phyloP scores from a whole-genome alignment of 2,329 filamentous ascomycete genomes.

The Claviceps maximensis region DNA sequence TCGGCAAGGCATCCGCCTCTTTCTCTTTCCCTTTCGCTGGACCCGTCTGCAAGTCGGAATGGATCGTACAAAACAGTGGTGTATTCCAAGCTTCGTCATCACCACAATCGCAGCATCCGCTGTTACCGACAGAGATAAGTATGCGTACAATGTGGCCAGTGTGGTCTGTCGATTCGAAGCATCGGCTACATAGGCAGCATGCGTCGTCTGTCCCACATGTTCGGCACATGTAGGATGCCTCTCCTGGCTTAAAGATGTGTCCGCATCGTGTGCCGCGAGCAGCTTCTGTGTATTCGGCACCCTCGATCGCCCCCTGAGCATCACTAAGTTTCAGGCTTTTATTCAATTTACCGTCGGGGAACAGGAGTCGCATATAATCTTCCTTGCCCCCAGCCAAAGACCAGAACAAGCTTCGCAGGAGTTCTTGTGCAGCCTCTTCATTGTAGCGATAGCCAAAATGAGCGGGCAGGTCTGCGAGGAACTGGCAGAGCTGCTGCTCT shows the following conservation, averaged over 20 bases:
- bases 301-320: slow-evolving; percentile 84
- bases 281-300: slow-evolving; percentile 85
- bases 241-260: slow-evolving; percentile 90
- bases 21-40: slow-evolving; percentile 48
- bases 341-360: slow-evolving; percentile 58
- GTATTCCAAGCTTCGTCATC: slow-evolving; percentile 88
- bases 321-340: slow-evolving; percentile 64
- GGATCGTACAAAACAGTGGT: slow-evolving; percentile 85
- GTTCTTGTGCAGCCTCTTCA: slow-evolving; percentile 53
- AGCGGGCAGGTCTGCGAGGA: slow-evolving; percentile 65
- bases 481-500: slow-evolving; percentile 73
- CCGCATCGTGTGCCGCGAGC: slow-evolving; percentile 89
- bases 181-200: slow-evolving; percentile 84
- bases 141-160: slow-evolving; percentile 86
- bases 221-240: slow-evolving; percentile 87
- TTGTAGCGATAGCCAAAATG: slow-evolving; percentile 65
- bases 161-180: slow-evolving; percentile 92
- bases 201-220: slow-evolving; percentile 93
- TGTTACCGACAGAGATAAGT: slow-evolving; percentile 76
- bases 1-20: slow-evolving; percentile 47
- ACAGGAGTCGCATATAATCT: slow-evolving; percentile 67
- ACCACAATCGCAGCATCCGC: slow-evolving; percentile 93
- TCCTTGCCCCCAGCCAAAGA: slow-evolving; percentile 65
- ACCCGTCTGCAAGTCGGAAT: slow-evolving; percentile 48
- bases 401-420: slow-evolving; percentile 72